These are phyloP conservation scores for Xanthoparmelia taractica DNA, from an alignment of 495 filamentous ascomycete species.

Conservation along the genomic window DNA sequence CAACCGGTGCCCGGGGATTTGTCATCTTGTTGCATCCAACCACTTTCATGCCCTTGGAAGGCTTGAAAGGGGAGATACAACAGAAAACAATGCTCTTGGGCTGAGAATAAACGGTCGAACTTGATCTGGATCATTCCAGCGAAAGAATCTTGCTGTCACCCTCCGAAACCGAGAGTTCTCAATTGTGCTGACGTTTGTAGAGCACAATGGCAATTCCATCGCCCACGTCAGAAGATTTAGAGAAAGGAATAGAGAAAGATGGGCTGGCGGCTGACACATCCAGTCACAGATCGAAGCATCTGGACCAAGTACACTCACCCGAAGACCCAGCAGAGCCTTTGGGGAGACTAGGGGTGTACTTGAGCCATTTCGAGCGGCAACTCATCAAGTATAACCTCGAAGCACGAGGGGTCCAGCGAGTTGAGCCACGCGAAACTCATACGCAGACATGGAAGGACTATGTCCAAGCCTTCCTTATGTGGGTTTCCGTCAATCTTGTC, in stretches of 20 bases:
- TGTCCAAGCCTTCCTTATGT: conserved; percentile 58
- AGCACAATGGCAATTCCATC: conserved; percentile 19
- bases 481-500: conserved; percentile 69
- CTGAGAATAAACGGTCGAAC: conserved; percentile 57
- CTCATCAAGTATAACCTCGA: conserved; percentile 54
- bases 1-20: conserved; percentile 19
- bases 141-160: conserved; percentile 47
- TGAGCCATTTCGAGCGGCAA: conserved; percentile 25
- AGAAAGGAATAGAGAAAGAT: conserved; percentile 16
- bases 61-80: conserved; percentile 2
- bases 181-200: conserved; percentile 19
- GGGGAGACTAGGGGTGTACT: conserved; percentile 12
- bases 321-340: not conserved
- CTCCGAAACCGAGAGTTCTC: not conserved
- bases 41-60: not conserved
- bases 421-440: conserved; percentile 53
- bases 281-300: not conserved
- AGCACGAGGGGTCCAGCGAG: conserved; percentile 66
- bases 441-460: conserved; percentile 50
- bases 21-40: conserved; percentile 14
- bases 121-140: conserved; percentile 58
- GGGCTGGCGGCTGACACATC: conserved; percentile 6
- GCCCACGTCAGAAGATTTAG: conserved; percentile 16
- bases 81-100: conserved; percentile 30
- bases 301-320: not conserved